A percentile compares a stretch with the other conserved stretches of the same genome.
These are phyloP conservation scores for Udeniomyces megalosporus DNA, from an alignment of 768 basidiomycete species.

Conservation along the genomic window DNA sequence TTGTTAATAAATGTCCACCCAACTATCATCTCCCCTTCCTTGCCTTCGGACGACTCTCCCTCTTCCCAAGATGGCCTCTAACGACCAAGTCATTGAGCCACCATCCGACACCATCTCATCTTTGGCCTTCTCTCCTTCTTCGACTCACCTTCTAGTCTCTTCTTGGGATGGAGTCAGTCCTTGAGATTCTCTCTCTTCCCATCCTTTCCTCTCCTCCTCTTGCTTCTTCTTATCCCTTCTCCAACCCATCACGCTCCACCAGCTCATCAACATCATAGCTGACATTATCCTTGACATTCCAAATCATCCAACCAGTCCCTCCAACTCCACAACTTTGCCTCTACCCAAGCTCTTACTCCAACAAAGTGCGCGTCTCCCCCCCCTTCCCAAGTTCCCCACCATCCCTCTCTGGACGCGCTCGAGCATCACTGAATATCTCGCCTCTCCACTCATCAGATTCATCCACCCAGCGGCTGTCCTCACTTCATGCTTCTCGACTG, in stretches of 20 bases:
- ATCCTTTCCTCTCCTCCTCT: background rate
- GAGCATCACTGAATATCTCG: too few relatives aligned
- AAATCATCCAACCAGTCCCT: background rate
- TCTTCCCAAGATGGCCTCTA: conserved; percentile 3
- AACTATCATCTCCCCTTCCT: too few relatives aligned
- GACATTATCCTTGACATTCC: too few relatives aligned
- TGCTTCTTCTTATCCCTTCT: background rate
- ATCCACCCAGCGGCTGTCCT: conserved; percentile 34
- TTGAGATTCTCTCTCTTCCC: background rate
- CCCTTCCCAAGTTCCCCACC: too few relatives aligned
- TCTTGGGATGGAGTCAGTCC: conserved; percentile 69
- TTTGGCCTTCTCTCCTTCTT: conserved; percentile 66
- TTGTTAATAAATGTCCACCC: too few relatives aligned
- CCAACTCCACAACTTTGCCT: background rate
- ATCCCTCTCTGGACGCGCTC: background rate
- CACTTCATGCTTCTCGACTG: conserved; percentile 53
- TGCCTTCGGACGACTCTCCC: too few relatives aligned
- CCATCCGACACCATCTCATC: conserved; percentile 76
- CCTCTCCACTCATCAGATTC: background rate
- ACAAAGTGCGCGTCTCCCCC: background rate
- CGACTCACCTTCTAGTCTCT: conserved; percentile 62
- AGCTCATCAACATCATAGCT: too few relatives aligned
- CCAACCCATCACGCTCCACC: background rate
- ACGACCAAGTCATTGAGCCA: conserved; percentile 30
- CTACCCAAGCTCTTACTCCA: background rate